Conservation (phyloP, 306 rosid species). For the barrel medic (Medicago truncatula) region MtrunA17r5.0-ANR NC_053046.1:4693501-4694000, state of each 20-base stretch:
- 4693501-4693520: constrained; percentile 49
- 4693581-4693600: constrained; percentile 59
- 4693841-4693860: constrained; percentile 87
- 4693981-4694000: constrained; percentile 51
- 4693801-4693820: constrained; percentile 70
- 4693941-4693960: constrained; percentile 69
- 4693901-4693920: constrained; percentile 65
- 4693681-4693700: constrained; percentile 34
- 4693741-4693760: neutral
- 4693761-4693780: constrained; percentile 53
- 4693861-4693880: constrained; percentile 77
- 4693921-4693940: constrained; percentile 64
- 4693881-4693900: constrained; percentile 39
- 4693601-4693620: constrained; percentile 76
- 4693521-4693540: constrained; percentile 46
- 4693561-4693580: constrained; percentile 4
- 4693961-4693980: constrained; percentile 57
- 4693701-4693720: constrained; percentile 61
- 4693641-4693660: constrained; percentile 48
- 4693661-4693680: constrained; percentile 45
- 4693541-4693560: neutral
- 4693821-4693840: constrained; percentile 76
- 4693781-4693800: constrained; percentile 45
- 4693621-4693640: constrained; percentile 37
- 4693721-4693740: constrained; percentile 28